Base-by-base conservation (phyloP, 768 basidiomycete species). In the Crucibulum laeve region DNA sequence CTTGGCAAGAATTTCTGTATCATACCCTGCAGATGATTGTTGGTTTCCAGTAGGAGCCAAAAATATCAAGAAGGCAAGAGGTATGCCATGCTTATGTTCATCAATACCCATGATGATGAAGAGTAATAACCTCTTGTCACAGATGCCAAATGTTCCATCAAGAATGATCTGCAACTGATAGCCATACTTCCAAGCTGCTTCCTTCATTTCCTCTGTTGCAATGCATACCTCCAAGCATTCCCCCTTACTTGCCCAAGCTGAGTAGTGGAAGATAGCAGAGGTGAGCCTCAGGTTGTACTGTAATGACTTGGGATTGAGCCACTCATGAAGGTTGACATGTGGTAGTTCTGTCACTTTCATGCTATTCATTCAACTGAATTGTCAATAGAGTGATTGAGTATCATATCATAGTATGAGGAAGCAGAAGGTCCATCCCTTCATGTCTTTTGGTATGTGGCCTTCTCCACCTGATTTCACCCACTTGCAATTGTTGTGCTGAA, bases 31-130 rank as follows among this genome's bases (percentile, higher is more conserved):
- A 26, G 48, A 47, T 17, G 45, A 46, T 41, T 39, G 39, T 28
- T n/a, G 43, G 25, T 49, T 49, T 35, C 47, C 47, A 17, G 47
- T 25, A 11, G 47, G 47, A 5, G 43, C 47, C 14, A 43, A 48
- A 25, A 48, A 67, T 2, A 67, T 40, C 41, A 68, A 55, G 22
- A 65, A 49, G 0, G 59, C 64, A 30, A 67, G 36, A 0, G 63
- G 66, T 24, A 68, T 42, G 1, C 64, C 65, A 5, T 56, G 40
- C 1, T 43, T 33, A 6, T 56, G 30, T 21, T 55, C 52, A 47
- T 67, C 57, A 11, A 64, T 37, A 8, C 45, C 63, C 48, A 68
- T 50, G 1, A 50, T 55, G 47, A 68, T 66, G 38, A 61, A 65
- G 1, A 66, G 48, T 1, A 68, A 52, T 1, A 63, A 43, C n/a